Evolutionary conservation across 345 rosid genomes (phyloP).

Genomic region (Clarkia xantiana): DNA sequence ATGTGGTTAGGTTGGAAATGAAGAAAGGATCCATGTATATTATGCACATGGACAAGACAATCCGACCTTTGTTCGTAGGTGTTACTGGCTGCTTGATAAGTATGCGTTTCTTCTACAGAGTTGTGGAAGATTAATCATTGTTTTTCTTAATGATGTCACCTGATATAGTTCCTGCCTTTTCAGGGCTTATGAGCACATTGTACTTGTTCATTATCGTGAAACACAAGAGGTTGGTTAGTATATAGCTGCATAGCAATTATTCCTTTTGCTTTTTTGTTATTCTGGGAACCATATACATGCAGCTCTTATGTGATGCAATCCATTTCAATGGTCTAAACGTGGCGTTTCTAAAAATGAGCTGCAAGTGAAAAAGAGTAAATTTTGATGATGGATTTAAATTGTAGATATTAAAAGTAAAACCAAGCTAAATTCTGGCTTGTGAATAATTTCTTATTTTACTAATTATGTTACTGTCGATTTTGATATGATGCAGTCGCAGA

Average conservation of each 20-base stretch:
- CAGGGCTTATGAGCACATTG: slow-evolving; percentile 81
- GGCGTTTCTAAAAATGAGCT: no score
- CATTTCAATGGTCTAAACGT: no score
- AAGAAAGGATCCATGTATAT: slow-evolving; percentile 95
- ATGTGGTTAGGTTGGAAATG: slow-evolving; percentile 61
- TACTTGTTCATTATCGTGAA: slow-evolving; percentile 97
- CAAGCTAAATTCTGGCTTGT: not conserved
- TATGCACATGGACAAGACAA: slow-evolving; percentile 93
- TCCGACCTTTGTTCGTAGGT: slow-evolving; percentile 89
- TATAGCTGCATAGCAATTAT: not conserved
- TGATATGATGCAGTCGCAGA: slow-evolving; percentile 16
- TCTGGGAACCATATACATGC: not conserved
- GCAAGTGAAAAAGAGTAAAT: no score
- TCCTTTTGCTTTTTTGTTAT: not conserved
- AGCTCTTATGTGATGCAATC: not conserved
- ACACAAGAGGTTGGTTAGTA: slow-evolving; percentile 69
- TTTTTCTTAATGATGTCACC: not conserved
- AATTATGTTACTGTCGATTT: slow-evolving; percentile 9
- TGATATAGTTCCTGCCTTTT: slow-evolving; percentile 6
- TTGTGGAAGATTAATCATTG: not conserved
- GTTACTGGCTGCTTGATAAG: slow-evolving; percentile 99
- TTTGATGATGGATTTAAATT: no score
- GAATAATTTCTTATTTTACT: not conserved
- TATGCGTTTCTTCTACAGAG: slow-evolving; percentile 15
- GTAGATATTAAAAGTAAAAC: no score